Conservation (phyloP, 306 rosid species). For the Geum urbanum region DNA sequence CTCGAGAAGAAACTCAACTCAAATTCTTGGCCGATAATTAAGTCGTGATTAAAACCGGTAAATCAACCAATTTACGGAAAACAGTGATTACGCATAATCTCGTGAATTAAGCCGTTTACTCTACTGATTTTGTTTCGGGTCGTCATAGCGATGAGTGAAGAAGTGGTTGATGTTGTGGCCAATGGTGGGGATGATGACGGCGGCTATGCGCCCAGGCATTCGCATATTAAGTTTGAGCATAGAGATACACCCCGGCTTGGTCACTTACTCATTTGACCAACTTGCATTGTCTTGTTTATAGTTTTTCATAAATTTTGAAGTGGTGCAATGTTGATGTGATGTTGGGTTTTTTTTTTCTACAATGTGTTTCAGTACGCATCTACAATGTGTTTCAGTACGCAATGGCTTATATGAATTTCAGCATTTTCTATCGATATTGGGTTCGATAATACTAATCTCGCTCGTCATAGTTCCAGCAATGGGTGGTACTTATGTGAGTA, state of each 20-base stretch:
- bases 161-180: slow-evolving; percentile 63
- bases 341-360: slow-evolving; percentile 1
- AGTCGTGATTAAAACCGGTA: too few species aligned
- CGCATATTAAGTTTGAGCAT: slow-evolving; percentile 81
- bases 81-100: too few species aligned
- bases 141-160: slow-evolving; percentile 55
- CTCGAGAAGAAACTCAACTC: too few species aligned
- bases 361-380: slow-evolving; percentile 52
- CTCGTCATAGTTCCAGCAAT: slow-evolving; percentile 96
- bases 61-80: too few species aligned
- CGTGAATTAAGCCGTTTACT: too few species aligned
- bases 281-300: neutral
- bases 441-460: slow-evolving; percentile 82
- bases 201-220: slow-evolving; percentile 54
- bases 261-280: slow-evolving; percentile 20
- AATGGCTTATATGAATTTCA: slow-evolving; percentile 82
- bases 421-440: slow-evolving; percentile 80
- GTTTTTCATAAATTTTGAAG: neutral
- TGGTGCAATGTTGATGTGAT: slow-evolving; percentile 17
- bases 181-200: slow-evolving; percentile 52
- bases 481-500: slow-evolving; percentile 94
- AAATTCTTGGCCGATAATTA: too few species aligned
- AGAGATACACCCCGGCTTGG: slow-evolving; percentile 94
- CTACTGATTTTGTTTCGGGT: too few species aligned
- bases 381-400: slow-evolving; percentile 47